A percentile compares a stretch with the other conserved stretches of the same genome.
Conservation (phyloP, 2,329 filamentous ascomycete species). For the Hypoxylon sp. region DNA sequence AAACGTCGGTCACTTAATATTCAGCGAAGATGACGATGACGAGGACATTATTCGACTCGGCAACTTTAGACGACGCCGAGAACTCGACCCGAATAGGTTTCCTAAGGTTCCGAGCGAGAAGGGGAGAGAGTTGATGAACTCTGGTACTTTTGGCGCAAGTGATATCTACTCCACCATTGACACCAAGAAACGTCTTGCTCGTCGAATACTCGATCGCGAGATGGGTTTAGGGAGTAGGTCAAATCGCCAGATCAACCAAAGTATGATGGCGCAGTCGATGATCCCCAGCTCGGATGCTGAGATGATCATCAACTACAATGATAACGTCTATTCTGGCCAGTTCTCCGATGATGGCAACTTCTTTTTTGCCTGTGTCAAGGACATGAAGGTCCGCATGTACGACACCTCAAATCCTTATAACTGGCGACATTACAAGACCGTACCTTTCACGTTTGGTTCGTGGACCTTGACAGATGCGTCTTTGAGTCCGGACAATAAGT, state of each 20-base stretch:
- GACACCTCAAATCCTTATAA: conserved; percentile 95
- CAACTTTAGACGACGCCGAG: conserved; percentile 54
- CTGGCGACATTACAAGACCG: conserved; percentile 96
- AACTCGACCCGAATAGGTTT: conserved; percentile 66
- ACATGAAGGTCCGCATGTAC: conserved; percentile 96
- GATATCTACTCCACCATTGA: conserved; percentile 57
- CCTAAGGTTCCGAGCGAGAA: conserved; percentile 85
- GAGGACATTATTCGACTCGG: conserved; percentile 45
- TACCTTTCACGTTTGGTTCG: conserved; percentile 82
- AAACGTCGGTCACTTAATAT: conserved; percentile 49
- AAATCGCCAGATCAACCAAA: conserved; percentile 67
- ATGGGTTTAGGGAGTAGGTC: conserved; percentile 73
- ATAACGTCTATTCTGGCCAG: conserved; percentile 91
- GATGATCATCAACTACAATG: conserved; percentile 86
- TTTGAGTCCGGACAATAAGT: conserved; percentile 89
- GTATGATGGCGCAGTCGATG: conserved; percentile 76
- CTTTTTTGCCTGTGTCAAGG: conserved; percentile 91
- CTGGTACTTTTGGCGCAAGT: conserved; percentile 79
- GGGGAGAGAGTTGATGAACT: conserved; percentile 81
- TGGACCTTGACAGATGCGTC: conserved; percentile 98
- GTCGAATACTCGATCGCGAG: conserved; percentile 81
- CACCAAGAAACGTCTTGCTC: conserved; percentile 68
- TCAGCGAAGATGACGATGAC: conserved; percentile 47
- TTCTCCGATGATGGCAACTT: conserved; percentile 98
- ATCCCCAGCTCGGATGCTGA: conserved; percentile 82